Evolutionary conservation across 768 basidiomycete genomes (phyloP).

Genomic region (Lepiota brunneoincarnata): DNA sequence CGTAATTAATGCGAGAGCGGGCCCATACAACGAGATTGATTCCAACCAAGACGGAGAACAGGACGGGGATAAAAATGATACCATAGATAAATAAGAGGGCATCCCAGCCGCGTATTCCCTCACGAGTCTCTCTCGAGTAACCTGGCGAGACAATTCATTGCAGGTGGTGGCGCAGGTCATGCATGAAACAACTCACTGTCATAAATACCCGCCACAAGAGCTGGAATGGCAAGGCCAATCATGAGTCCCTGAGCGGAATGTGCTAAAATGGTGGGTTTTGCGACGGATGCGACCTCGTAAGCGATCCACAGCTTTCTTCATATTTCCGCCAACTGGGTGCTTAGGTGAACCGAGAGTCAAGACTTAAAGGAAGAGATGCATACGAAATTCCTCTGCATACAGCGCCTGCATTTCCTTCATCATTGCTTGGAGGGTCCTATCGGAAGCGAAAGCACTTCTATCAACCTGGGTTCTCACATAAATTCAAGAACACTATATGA

Average conservation of each 20-base stretch:
- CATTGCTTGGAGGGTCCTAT: conserved; percentile 58
- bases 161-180: background rate
- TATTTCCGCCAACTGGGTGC: conserved; percentile 58
- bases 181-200: conserved; percentile 38
- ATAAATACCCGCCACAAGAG: conserved; percentile 60
- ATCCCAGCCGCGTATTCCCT: conserved; percentile 63
- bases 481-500: background rate
- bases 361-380: conserved; percentile 22
- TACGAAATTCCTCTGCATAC: conserved; percentile 78
- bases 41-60: conserved; percentile 77
- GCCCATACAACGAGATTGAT: conserved; percentile 84
- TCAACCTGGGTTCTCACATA: conserved; percentile 47
- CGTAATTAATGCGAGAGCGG: conserved; percentile 78
- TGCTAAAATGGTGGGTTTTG: conserved; percentile 67
- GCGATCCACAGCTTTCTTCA: conserved; percentile 68
- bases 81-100: conserved; percentile 79
- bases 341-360: conserved; percentile 1
- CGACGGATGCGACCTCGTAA: conserved; percentile 52
- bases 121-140: conserved; percentile 36
- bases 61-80: conserved; percentile 64
- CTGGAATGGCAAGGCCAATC: conserved; percentile 72
- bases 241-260: conserved; percentile 72
- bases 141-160: conserved; percentile 47
- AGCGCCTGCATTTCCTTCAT: conserved; percentile 74
- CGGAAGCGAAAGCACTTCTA: conserved; percentile 63